Base-by-base conservation (phyloP, 352 stramenopile species). In the Globisporangium radiosum region DNA sequence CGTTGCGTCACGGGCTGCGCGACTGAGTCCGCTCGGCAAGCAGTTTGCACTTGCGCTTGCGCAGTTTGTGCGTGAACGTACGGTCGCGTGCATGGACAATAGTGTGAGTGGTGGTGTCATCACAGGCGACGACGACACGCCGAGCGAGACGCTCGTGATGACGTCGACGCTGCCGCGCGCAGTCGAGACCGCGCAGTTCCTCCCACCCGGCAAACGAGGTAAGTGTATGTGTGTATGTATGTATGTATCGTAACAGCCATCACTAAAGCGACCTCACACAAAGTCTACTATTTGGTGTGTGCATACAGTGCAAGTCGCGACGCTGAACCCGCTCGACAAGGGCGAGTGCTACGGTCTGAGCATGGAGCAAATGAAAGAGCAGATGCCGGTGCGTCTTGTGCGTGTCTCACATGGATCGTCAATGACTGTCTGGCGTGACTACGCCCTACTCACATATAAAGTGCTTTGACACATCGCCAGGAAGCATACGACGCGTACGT, bases 41-140 rank as follows among this genome's bases (percentile, higher is more conserved):
- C 80, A 96, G 63, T 99, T 98, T 76, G 94, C 95, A 0, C 76
- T 85, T 52, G 79, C 87, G 36, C 75, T 99, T 7, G 92, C 90
- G 9, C 68, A 91, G 40, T 99, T 98, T 76, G 88, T 97, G 40
- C 83, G 95, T 48, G 76, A 97, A 17, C 81, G 84, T 4, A 89
- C 79, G 11, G 68, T 51, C 0, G 71, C 72, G 19, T 77, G 68
- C 66, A 86, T 76, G 64, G 73, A 78, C 14, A 72, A 70, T 17
- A 64, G 4, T 15, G 52, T 9, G 8, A 37, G 36, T 10, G 7
- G 73, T 54, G 69, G 70, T 1, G 73, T 60, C 25, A 10, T 79
- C 43, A 71, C 55, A 14, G 47, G 62, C 0, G 72, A 85, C 9
- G 73, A 86, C 56, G 63, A 74, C 38, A 50, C 52, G 13, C 64